Percentiles rank a stretch among this genome's conserved stretches.
Conservation (phyloP, 768 basidiomycete species). For the Termitomyces sp. region DNA sequence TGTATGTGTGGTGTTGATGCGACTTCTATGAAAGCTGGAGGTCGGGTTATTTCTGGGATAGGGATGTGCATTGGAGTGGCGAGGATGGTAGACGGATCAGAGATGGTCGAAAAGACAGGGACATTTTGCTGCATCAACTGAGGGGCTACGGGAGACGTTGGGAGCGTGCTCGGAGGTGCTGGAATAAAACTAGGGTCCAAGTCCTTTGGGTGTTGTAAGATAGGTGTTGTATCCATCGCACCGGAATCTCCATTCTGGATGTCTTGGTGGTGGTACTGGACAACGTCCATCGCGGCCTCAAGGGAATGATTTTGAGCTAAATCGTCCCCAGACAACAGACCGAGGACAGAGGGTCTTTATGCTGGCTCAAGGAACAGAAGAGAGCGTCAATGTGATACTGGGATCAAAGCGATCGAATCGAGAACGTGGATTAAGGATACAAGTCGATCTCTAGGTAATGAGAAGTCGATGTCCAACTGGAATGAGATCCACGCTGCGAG, state of each 20-base stretch:
- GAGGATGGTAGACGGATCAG: conserved; percentile 19
- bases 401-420: conserved; percentile 20
- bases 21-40: conserved; percentile 31
- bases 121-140: conserved; percentile 26
- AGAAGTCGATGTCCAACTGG: conserved; percentile 9
- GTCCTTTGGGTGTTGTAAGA: conserved; percentile 21
- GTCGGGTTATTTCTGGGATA: conserved; percentile 27
- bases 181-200: conserved; percentile 19
- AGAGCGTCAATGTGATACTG: conserved; percentile 11
- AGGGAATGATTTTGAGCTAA: conserved; percentile 5
- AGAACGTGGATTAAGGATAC: conserved; percentile 14
- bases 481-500: conserved; percentile 12
- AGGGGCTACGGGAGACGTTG: conserved; percentile 16
- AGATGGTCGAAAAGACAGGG: conserved; percentile 28
- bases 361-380: conserved; percentile 7
- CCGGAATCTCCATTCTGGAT: conserved; percentile 20
- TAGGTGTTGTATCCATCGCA: conserved; percentile 32
- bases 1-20: conserved; percentile 19
- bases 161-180: conserved; percentile 13
- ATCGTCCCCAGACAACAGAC: neutral
- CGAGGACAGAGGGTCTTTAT: conserved; percentile 3
- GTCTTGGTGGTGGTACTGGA: conserved; percentile 30
- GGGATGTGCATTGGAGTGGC: conserved; percentile 32
- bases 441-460: conserved; percentile 13
- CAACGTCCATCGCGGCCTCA: conserved; percentile 17